These are phyloP conservation scores for Tagetes erecta DNA, from an alignment of 129 eudicot species.

Conservation along the genomic window DNA sequence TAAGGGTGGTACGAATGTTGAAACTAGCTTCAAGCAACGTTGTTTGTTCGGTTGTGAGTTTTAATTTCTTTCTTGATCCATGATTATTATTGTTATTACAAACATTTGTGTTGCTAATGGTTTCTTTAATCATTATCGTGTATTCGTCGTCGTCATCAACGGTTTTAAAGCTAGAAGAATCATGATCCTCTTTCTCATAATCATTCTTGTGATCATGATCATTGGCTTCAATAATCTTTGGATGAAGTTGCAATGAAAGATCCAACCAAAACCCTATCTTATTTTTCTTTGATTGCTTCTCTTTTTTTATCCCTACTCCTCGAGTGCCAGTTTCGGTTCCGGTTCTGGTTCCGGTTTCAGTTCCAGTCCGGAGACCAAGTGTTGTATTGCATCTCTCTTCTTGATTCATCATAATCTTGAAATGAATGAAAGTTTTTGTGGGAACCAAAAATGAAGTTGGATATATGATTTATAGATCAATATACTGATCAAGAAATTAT, in stretches of 20 bases:
- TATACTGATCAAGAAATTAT: slow-evolving; percentile 22
- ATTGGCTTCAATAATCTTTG: slow-evolving; percentile 25
- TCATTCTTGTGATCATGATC: slow-evolving; percentile 21
- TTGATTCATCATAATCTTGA: slow-evolving; percentile 32
- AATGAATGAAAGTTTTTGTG: slow-evolving; percentile 4
- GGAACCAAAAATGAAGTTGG: slow-evolving; percentile 13
- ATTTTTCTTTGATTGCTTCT: slow-evolving; percentile 28
- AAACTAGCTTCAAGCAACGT: slow-evolving; percentile 54
- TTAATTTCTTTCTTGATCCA: slow-evolving; percentile 48
- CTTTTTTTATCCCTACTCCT: slow-evolving; percentile 21
- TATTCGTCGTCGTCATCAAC: slow-evolving; percentile 34
- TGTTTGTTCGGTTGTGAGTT: slow-evolving; percentile 54
- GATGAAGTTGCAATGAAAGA: slow-evolving; percentile 44
- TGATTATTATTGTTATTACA: slow-evolving; percentile 26
- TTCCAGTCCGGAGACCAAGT: slow-evolving; percentile 26
- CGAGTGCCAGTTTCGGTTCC: not conserved
- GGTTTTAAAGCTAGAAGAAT: slow-evolving; percentile 26
- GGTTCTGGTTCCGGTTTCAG: not conserved
- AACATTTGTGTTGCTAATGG: slow-evolving; percentile 12
- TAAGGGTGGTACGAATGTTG: slow-evolving; percentile 46
- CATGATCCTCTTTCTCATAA: slow-evolving; percentile 30
- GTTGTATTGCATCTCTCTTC: slow-evolving; percentile 44
- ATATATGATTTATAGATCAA: slow-evolving; percentile 27
- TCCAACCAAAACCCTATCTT: slow-evolving; percentile 42
- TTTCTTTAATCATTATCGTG: slow-evolving; percentile 17